phyloP scores from a whole-genome alignment of 2,329 filamentous ascomycete genomes.

The Cytospora piceicola region DNA sequence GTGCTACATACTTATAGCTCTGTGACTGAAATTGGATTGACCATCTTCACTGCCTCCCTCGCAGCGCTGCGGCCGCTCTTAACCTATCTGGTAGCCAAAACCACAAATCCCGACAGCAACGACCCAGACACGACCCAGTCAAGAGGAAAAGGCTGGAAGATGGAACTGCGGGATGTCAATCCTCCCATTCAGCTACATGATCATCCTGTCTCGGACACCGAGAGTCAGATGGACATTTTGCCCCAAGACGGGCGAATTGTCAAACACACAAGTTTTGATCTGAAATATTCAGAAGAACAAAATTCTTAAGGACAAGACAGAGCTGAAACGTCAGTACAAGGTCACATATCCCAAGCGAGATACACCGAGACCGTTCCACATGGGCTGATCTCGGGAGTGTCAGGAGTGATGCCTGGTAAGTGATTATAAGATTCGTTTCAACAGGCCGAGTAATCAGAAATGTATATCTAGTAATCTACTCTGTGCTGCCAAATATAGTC shows the following conservation, averaged over 20 bases:
- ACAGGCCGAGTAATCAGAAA: no score
- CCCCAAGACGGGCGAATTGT: not conserved
- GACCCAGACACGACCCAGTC: not conserved
- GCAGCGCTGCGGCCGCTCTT: not conserved
- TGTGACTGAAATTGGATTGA: not conserved
- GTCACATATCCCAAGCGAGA: not conserved
- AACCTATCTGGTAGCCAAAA: not conserved
- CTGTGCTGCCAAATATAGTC: not conserved
- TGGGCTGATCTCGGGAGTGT: not conserved
- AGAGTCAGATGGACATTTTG: not conserved
- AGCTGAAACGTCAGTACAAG: not conserved
- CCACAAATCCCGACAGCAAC: not conserved
- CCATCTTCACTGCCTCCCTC: not conserved
- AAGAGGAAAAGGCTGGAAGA: not conserved
- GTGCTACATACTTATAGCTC: not conserved
- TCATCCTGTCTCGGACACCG: not conserved
- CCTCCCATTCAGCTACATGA: not conserved
- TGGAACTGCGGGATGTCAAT: not conserved
- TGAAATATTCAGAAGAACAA: not conserved
- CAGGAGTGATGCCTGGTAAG: not conserved
- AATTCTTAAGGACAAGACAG: not conserved
- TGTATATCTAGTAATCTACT: no score
- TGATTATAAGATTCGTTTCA: not conserved
- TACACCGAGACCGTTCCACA: not conserved
- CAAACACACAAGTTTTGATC: not conserved